Evolutionary conservation across 148 eudicot species (phyloP), one percentile per base, ranked within the genome.

Genomic region (Cornus florida): DNA sequence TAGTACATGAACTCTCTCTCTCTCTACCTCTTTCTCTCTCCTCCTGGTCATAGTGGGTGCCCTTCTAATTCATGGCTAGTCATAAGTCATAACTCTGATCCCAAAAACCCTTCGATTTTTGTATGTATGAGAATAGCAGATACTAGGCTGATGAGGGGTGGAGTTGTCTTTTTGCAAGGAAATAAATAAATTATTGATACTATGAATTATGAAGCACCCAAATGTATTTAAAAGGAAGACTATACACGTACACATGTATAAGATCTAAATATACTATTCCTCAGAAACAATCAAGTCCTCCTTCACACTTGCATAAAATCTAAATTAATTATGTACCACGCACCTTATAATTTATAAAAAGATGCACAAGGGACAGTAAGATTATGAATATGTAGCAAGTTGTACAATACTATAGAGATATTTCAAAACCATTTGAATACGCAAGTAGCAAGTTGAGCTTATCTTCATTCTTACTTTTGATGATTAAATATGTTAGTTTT

Each of bases 61-160:
- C 78, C 79, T 50, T 76, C 60, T 32, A 82, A 70, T 79, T 77
- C 70, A 69, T 70, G 76, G 80, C 77, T 59, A 75, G 84, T 67
- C 82, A 46, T 31, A 68, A 66, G 84, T 67, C 82, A 46, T 32
- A 69, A 66, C 78, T 76, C 85, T 76, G 71, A 85, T 82, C 87
- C 87, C 85, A 72, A 82, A 72, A 76, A 46, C 74, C 78, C 77
- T 71, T 20, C 14, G 65, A 53, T 78, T 22, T 71, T 67, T 13
- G 59, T 12, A 74, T 9, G 8, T 43, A 38, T 75, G 67, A 78
- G 65, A 41, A 50, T 56, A 41, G 53, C 33, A 76, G 75, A 71
- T 24, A 28, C 3, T 22, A 39, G 66, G 56, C 31, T 71, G 39
- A 59, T 1, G 28, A 74, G 72, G 82, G 86, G 80, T 69, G 77